A percentile compares a stretch with the other conserved stretches of the same genome.
phyloP scores from a whole-genome alignment of 768 basidiomycete genomes.

The Amanita rimosa region DNA sequence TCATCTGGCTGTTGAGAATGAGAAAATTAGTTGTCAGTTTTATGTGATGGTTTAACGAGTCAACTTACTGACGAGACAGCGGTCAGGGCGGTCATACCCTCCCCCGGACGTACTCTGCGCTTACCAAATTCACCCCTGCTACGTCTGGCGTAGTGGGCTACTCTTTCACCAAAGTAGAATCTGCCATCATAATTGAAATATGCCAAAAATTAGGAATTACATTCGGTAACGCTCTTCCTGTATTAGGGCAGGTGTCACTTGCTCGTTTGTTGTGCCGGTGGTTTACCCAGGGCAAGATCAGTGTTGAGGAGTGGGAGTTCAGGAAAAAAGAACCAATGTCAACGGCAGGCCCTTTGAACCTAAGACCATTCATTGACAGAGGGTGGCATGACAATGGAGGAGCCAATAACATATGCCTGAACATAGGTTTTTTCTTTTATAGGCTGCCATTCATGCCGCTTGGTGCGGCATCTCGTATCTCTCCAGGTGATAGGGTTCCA shows the following conservation, averaged over 20 bases:
- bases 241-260: slow-evolving; percentile 32
- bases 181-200: slow-evolving; percentile 14
- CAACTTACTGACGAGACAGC: background rate
- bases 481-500: slow-evolving; percentile 21
- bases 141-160: slow-evolving; percentile 11
- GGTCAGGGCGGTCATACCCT: slow-evolving; percentile 37
- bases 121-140: slow-evolving; percentile 18
- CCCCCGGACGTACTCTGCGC: slow-evolving; percentile 21
- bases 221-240: slow-evolving; percentile 29
- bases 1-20: slow-evolving; percentile 19
- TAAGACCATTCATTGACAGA: slow-evolving; percentile 30
- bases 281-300: slow-evolving; percentile 27
- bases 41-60: background rate
- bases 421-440: slow-evolving; percentile 23
- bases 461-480: slow-evolving; percentile 13
- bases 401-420: slow-evolving; percentile 21
- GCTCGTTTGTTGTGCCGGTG: slow-evolving; percentile 31
- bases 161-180: slow-evolving; percentile 15
- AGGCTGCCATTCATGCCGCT: slow-evolving; percentile 32
- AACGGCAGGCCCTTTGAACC: slow-evolving; percentile 28
- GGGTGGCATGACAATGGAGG: slow-evolving; percentile 31
- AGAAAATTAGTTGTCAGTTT: slow-evolving; percentile 20
- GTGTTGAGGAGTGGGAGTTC: slow-evolving; percentile 31
- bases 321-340: slow-evolving; percentile 28
- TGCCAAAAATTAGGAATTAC: slow-evolving; percentile 27